Base-by-base conservation (phyloP, 1,284 basidiomycete species). In the Cutaneotrichosporon arboriforme region DNA sequence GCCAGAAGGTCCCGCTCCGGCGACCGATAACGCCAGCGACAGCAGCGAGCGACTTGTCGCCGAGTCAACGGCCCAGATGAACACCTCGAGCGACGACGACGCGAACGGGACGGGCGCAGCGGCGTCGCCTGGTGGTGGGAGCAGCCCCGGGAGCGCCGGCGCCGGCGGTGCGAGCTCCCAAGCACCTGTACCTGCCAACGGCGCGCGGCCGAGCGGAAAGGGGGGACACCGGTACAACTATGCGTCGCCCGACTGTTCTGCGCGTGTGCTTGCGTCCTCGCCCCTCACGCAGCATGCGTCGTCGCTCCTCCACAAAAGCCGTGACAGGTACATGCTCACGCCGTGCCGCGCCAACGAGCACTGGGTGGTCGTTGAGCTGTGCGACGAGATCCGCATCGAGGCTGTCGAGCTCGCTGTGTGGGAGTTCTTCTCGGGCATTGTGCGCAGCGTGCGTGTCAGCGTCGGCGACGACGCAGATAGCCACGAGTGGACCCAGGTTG, bases 351-450 rank as follows among this genome's bases (percentile, higher is more conserved):
- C 80, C 4, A 62, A 67, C 56, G 77, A 80, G 26, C 90, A 96
- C 66, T 97, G 85, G 73, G 87, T 97, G 18, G 84, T 97, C 23
- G 86, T 97, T 40, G 96, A 98, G 75, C 83, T 97, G 7, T 99
- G 96, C 76, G 93, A 97, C 63, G 94, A 97, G 71, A 92, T 98
- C 62, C 80, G 88, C 44, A 90, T 97, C 65, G 93, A 98, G 72
- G 94, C 92, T 0, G 83, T 98, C 46, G 92, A 97, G 69, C 77
- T 99, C 7, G 93, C 92, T 49, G 96, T 97, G 67, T 96, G 89
- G 73, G 94, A 98, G 76, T 97, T 97, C 77, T 99, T 97, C 77
- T 92, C 88, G 63, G 91, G 93, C 10, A 88, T 97, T 47, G 96
- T 98, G 77, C 88, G 90, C 72, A 87, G 92, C 49, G 88, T 98